Percentiles rank a stretch among this genome's conserved stretches.
These are phyloP conservation scores for Syzygium jambos DNA, from an alignment of 345 rosid species.

Conservation along the genomic window DNA sequence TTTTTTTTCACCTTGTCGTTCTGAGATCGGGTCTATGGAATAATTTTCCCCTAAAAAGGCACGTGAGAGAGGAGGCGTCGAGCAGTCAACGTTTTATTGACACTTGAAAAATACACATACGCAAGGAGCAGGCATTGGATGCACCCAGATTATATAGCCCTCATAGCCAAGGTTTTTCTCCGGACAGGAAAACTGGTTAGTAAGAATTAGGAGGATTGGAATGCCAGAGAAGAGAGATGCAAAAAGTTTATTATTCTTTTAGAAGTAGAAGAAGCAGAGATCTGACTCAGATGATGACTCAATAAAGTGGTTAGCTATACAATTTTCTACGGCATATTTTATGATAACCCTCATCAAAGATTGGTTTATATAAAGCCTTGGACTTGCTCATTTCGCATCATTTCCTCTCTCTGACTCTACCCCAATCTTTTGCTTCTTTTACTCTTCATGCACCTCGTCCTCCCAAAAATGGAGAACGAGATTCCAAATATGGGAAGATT, in stretches of 20 bases:
- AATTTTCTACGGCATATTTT: slow-evolving; percentile 5
- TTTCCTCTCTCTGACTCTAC: slow-evolving; percentile 14
- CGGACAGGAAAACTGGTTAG: background rate
- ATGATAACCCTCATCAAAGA: slow-evolving; percentile 6
- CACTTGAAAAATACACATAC: background rate
- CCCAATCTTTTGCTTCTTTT: slow-evolving; percentile 3
- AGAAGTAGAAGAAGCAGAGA: slow-evolving; percentile 27
- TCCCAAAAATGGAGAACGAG: slow-evolving; percentile 13
- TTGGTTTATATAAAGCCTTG: slow-evolving; percentile 17
- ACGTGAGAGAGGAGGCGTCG: background rate
- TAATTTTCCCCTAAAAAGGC: background rate
- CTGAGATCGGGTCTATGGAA: background rate
- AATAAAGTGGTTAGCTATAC: slow-evolving; percentile 15
- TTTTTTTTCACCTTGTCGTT: background rate
- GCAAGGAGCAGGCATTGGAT: background rate
- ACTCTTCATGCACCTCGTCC: background rate
- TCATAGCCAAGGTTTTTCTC: background rate
- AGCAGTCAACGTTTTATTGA: background rate
- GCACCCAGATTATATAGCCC: background rate
- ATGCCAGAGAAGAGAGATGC: background rate
- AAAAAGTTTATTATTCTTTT: background rate
- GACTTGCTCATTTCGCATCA: slow-evolving; percentile 15
- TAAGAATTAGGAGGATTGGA: background rate
- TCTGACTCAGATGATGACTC: slow-evolving; percentile 33
- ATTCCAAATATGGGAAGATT: slow-evolving; percentile 49